Conservation (phyloP, 257 asterid genomes). For the Verbascum thapsus region DNA sequence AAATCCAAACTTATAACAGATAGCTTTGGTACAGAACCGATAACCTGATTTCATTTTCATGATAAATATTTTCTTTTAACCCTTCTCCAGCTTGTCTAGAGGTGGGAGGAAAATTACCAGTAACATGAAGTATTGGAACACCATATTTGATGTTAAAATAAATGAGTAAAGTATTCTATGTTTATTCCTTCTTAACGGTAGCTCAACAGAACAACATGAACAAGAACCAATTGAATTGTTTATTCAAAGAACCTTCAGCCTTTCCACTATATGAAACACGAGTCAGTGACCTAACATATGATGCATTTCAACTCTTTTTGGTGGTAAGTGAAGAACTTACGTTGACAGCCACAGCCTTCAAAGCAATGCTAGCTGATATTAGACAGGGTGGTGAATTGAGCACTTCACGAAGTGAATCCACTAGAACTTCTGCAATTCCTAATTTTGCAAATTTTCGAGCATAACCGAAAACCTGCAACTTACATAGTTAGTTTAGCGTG, state of each 20-base stretch:
- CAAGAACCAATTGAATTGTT: conserved; percentile 9
- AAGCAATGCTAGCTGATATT: conserved; percentile 75
- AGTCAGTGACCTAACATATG: conserved; percentile 23
- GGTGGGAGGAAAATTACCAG: background rate
- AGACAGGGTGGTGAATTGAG: conserved; percentile 62
- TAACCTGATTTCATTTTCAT: background rate
- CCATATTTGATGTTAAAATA: background rate
- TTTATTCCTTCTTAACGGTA: background rate
- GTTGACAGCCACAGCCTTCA: conserved; percentile 88
- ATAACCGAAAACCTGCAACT: conserved; percentile 82
- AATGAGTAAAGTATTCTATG: conserved; percentile 1
- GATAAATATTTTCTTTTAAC: background rate
- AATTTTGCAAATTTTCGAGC: conserved; percentile 81
- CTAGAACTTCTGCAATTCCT: conserved; percentile 74
- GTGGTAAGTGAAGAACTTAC: conserved; percentile 49
- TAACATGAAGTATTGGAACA: background rate
- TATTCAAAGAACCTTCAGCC: background rate
- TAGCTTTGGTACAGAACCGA: background rate
- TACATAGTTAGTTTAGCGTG: background rate
- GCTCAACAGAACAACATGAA: conserved; percentile 16
- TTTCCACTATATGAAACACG: conserved; percentile 16
- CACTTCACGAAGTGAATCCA: conserved; percentile 79
- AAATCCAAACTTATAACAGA: background rate
- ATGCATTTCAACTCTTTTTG: conserved; percentile 18
- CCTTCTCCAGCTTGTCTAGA: background rate